Conservation (phyloP, 2,329 filamentous ascomycete genomes). For the Trichoderma guizhouense region DNA sequence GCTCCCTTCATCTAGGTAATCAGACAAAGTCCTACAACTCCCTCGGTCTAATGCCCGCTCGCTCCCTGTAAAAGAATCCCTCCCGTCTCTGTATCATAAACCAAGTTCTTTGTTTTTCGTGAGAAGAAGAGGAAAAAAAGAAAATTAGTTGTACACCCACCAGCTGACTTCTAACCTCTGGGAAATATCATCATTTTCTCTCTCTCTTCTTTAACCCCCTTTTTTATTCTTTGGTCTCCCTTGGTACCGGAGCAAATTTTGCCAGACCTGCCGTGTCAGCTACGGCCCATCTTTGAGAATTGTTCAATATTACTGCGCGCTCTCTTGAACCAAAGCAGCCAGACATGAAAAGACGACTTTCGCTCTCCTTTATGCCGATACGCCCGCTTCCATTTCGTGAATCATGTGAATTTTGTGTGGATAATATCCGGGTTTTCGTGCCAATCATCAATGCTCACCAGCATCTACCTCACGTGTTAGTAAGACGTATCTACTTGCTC, state of each 20-base stretch:
- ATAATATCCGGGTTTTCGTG: slow-evolving; percentile 99
- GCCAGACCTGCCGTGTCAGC: not conserved
- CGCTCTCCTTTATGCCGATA: slow-evolving; percentile 11
- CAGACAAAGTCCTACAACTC: slow-evolving; percentile 18
- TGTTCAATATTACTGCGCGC: not conserved
- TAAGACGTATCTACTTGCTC: not conserved
- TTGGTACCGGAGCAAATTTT: not conserved
- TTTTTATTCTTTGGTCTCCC: not conserved
- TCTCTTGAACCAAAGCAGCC: slow-evolving; percentile 1
- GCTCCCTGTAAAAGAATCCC: not conserved
- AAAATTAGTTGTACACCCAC: slow-evolving; percentile 15
- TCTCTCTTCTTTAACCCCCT: not conserved
- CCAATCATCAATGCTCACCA: slow-evolving; percentile 99
- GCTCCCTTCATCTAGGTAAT: slow-evolving; percentile 29
- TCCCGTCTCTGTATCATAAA: slow-evolving; percentile 17
- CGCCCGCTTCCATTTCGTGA: slow-evolving; percentile 10
- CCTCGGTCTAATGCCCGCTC: slow-evolving; percentile 7
- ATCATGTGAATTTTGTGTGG: slow-evolving; percentile 90
- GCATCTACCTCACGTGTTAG: slow-evolving; percentile 67
- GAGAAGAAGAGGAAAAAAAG: not conserved
- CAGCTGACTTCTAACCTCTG: not conserved
- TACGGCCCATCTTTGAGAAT: not conserved
- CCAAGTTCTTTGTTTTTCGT: slow-evolving; percentile 13
- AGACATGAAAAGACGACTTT: slow-evolving; percentile 11
- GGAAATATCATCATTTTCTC: not conserved